These are phyloP conservation scores for Ophiobolus disseminans DNA, from an alignment of 2,329 filamentous ascomycete genomes.

Conservation along the genomic window DNA sequence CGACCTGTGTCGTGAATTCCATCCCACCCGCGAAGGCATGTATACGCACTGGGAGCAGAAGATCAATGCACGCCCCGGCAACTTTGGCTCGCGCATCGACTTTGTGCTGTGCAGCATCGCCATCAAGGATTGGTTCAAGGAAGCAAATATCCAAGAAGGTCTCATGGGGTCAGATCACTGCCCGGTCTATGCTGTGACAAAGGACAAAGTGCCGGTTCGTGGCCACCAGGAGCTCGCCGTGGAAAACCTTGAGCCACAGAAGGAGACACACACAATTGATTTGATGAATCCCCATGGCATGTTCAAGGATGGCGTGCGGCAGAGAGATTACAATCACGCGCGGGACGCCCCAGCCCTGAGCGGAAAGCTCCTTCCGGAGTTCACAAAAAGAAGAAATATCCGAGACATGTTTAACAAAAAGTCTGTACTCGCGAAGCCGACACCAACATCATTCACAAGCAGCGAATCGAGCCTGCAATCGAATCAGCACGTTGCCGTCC, in stretches of 20 bases:
- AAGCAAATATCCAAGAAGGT: slow-evolving; percentile 89
- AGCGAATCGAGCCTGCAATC: slow-evolving; percentile 2
- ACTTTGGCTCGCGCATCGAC: slow-evolving; percentile 91
- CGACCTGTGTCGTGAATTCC: slow-evolving; percentile 83
- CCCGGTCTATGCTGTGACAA: slow-evolving; percentile 81
- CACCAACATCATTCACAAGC: slow-evolving; percentile 6
- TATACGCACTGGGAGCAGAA: slow-evolving; percentile 97
- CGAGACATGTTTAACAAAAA: slow-evolving; percentile 83
- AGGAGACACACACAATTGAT: slow-evolving; percentile 67
- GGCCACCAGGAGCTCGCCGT: slow-evolving; percentile 7
- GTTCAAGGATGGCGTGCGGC: slow-evolving; percentile 71
- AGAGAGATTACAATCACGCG: slow-evolving; percentile 67
- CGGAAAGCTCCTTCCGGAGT: slow-evolving; percentile 84
- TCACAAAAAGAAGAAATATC: slow-evolving; percentile 82
- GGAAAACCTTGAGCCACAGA: slow-evolving; percentile 43
- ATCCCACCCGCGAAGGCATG: slow-evolving; percentile 84
- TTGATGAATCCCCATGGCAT: slow-evolving; percentile 78
- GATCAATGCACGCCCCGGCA: slow-evolving; percentile 93
- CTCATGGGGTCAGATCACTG: slow-evolving; percentile 96
- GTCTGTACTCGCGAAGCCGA: slow-evolving; percentile 17
- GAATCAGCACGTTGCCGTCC: slow-evolving; percentile 1
- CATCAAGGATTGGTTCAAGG: slow-evolving; percentile 80
- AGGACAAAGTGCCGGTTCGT: slow-evolving; percentile 63
- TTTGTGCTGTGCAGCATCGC: slow-evolving; percentile 84
- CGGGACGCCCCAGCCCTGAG: slow-evolving; percentile 77